These are phyloP conservation scores for Circinella umbellata DNA, from an alignment of 371 early-diverging fungal genomes.

Conservation along the genomic window DNA sequence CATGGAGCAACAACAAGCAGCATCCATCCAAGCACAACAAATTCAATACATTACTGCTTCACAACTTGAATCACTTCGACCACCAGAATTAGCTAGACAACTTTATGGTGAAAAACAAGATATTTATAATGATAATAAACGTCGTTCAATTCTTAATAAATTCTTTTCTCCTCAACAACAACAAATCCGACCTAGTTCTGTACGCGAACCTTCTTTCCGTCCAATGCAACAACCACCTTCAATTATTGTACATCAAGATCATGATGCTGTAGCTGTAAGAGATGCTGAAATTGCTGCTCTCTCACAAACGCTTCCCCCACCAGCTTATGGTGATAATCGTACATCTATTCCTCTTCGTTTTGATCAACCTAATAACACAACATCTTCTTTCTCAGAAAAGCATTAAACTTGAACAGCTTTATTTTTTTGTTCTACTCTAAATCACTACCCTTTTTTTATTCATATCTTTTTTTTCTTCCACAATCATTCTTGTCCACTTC, in stretches of 20 bases:
- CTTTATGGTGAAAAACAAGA: slow-evolving; percentile 18
- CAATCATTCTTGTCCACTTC: too few relatives aligned
- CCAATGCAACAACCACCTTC: slow-evolving; percentile 22
- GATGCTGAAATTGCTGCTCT: slow-evolving; percentile 20
- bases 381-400: not conserved
- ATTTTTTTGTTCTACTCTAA: too few relatives aligned
- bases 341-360: slow-evolving; percentile 16
- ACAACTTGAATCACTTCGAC: slow-evolving; percentile 27
- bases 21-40: slow-evolving; percentile 23
- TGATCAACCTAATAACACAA: slow-evolving; percentile 2
- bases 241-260: not conserved
- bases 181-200: slow-evolving; percentile 18
- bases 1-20: slow-evolving; percentile 17
- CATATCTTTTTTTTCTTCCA: too few relatives aligned
- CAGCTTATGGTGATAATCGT: slow-evolving; percentile 26
- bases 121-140: slow-evolving; percentile 14
- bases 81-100: slow-evolving; percentile 23
- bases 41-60: slow-evolving; percentile 26
- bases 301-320: slow-evolving; percentile 13
- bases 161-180: slow-evolving; percentile 8
- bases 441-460: too few relatives aligned
- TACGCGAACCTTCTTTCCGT: slow-evolving; percentile 20
- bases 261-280: slow-evolving; percentile 11
- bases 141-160: slow-evolving; percentile 22
- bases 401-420: not conserved